Conservation (phyloP, 768 basidiomycete species). For the Mrakia gelida region DNA sequence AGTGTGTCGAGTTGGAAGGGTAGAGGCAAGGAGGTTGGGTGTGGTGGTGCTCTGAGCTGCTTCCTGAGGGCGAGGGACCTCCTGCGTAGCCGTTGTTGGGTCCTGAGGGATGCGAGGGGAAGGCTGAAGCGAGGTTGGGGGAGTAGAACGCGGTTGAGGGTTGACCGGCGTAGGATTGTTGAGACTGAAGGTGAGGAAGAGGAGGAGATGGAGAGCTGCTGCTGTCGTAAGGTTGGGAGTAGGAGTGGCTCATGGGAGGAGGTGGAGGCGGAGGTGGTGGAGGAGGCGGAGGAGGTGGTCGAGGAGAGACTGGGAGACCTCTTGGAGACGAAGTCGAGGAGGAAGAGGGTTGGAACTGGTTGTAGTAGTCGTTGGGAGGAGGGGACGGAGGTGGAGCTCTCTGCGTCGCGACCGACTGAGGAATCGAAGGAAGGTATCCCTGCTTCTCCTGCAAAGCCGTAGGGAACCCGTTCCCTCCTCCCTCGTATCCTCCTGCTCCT, state of each 20-base stretch:
- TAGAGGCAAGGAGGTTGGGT: neutral
- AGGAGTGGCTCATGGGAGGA: constrained; percentile 1
- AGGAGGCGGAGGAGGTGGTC: neutral
- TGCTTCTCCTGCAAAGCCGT: constrained; percentile 9
- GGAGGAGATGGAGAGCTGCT: neutral
- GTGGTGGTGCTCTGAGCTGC: neutral
- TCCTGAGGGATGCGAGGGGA: neutral
- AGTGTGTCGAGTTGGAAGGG: constrained; percentile 8
- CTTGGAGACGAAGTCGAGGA: neutral
- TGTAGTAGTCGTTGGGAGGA: neutral
- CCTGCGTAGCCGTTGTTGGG: neutral
- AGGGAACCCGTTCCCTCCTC: constrained; percentile 6
- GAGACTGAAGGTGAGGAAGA: neutral
- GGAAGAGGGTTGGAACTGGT: constrained; percentile 4
- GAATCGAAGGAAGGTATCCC: constrained; percentile 5
- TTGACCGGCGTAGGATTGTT: constrained; percentile 10
- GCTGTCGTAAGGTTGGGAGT: neutral
- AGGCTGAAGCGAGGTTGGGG: neutral
- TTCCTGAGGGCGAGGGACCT: neutral
- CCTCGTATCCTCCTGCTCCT: neutral
- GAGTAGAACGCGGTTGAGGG: neutral
- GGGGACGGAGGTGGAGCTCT: neutral
- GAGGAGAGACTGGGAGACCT: neutral
- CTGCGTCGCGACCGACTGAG: constrained; percentile 10
- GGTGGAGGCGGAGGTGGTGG: neutral